Base-by-base conservation (phyloP, 116 monocot genomes). In the Trichopus zeylanicus region DNA sequence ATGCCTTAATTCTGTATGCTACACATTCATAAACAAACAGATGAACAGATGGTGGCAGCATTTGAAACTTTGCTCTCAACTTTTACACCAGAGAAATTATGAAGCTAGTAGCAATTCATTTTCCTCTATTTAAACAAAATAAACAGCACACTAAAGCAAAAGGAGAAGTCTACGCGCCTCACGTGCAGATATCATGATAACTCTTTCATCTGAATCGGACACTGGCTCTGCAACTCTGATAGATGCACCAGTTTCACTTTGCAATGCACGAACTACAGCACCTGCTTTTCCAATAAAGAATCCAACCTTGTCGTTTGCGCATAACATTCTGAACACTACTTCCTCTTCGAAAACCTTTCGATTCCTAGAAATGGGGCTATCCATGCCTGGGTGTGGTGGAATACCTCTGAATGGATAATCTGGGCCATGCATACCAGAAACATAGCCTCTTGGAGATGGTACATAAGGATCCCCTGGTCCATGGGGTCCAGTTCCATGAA, bases 221-320 rank as follows among this genome's bases (percentile, higher is more conserved):
- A 76, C 60, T 13, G 81, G 30, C 51, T 87, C 87, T 24, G 71
- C 11, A 63, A 92, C 46, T 61, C 68, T 81, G 35, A 87, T 79
- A 27, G 56, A 65, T 13, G 88, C 70, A 52, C 88, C 92, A 70
- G 87, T 92, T 46, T 92, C 87, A 77, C 28, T 88, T 77, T 84
- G 88, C 48, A 93, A 63, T 38, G 69, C 60, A n/a, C 71, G 79
- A 56, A 88, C 46, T 31, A 77, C 65, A 29, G 29, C 30, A 46
- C 92, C 84, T 54, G 38, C 84, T 73, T 85, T 93, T 24, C 92
- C 92, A 53, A 88, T 85, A 20, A 93, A 59, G 64, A 69, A 70
- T 20, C 79, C 79, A 63, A 93, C 92, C 60, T 64, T 87, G 18
- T 93, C 92, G 70, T 69, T 73, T 46, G 76, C 46, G 49, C 81